Evolutionary conservation across 805 yeast genomes (phyloP).

Genomic region (Helenozyma baotianmanensis): DNA sequence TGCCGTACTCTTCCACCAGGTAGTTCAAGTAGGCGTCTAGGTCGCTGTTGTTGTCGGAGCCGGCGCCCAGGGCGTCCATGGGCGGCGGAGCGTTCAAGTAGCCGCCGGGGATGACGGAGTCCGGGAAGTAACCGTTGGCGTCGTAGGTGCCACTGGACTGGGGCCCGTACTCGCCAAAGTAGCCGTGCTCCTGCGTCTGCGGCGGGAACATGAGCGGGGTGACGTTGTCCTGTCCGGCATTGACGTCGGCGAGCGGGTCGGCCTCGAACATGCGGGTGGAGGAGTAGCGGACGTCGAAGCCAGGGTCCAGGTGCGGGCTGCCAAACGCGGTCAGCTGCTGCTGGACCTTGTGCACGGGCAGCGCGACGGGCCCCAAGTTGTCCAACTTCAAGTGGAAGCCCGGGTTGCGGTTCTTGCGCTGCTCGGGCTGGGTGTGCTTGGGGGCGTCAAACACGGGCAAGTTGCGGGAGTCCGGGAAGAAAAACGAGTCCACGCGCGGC

Average conservation of each 20-base stretch:
- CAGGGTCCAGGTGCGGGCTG: constrained; percentile 16
- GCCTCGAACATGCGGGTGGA: constrained; percentile 6
- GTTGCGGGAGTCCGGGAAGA: background rate
- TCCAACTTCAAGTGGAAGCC: constrained; percentile 25
- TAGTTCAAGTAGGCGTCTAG: constrained; percentile 7
- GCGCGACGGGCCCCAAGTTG: constrained; percentile 12
- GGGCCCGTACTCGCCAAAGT: constrained; percentile 11
- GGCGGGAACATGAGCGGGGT: constrained; percentile 17
- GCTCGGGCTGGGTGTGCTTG: background rate
- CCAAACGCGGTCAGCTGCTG: constrained; percentile 10
- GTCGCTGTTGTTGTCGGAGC: constrained; percentile 6
- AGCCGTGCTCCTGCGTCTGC: constrained; percentile 11
- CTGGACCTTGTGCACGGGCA: constrained; percentile 6
- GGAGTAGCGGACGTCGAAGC: constrained; percentile 1
- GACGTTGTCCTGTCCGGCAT: constrained; percentile 8
- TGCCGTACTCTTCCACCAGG: constrained; percentile 7
- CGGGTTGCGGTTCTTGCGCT: constrained; percentile 16
- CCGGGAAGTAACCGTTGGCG: too few relatives aligned
- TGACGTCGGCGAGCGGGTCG: constrained; percentile 3
- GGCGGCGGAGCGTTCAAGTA: constrained; percentile 8
- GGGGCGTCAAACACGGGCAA: constrained; percentile 1
- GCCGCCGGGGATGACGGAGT: constrained; percentile 4
- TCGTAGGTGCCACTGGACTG: constrained; percentile 1
- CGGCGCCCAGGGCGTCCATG: constrained; percentile 4
- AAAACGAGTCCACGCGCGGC: constrained; percentile 1